Evolutionary conservation across 345 rosid genomes (phyloP).

Genomic region (Mallotus nudiflorus): DNA sequence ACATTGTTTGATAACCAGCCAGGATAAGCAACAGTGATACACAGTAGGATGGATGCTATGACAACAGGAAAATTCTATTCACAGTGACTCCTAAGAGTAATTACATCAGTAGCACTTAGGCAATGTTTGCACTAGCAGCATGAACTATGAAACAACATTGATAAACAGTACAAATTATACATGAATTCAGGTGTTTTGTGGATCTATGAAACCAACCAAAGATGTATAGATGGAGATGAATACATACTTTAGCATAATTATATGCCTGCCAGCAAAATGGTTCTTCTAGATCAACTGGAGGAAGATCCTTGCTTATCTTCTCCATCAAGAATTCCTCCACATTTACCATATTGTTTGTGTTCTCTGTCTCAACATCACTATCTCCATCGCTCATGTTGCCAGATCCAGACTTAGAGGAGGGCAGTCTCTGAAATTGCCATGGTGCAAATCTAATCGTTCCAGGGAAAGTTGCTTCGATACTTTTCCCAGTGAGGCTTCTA

Average conservation of each 20-base stretch:
- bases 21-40: neutral
- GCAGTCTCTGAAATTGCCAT: slow-evolving; percentile 53
- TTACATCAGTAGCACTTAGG: no score
- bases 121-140: neutral
- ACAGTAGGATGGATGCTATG: neutral
- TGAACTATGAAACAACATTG: neutral
- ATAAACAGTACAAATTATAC: neutral
- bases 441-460: slow-evolving; percentile 93
- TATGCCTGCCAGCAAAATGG: slow-evolving; percentile 97
- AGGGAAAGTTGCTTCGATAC: slow-evolving; percentile 82
- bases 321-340: slow-evolving; percentile 76
- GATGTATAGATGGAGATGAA: slow-evolving; percentile 1
- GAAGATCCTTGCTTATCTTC: slow-evolving; percentile 85
- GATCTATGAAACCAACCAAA: slow-evolving; percentile 12
- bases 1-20: neutral
- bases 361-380: slow-evolving; percentile 66
- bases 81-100: no score
- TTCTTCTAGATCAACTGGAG: slow-evolving; percentile 85
- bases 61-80: neutral
- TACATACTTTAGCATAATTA: slow-evolving; percentile 77
- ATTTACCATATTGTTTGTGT: slow-evolving; percentile 61
- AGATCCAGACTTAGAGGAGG: slow-evolving; percentile 33
- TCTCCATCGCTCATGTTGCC: slow-evolving; percentile 63
- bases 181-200: neutral
- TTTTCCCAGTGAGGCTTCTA: slow-evolving; percentile 72